A percentile compares a stretch with the other conserved stretches of the same genome.
These are phyloP conservation scores for Blastobotrys arbuscula DNA, from an alignment of 1,139 yeast species.

Conservation along the genomic window DNA sequence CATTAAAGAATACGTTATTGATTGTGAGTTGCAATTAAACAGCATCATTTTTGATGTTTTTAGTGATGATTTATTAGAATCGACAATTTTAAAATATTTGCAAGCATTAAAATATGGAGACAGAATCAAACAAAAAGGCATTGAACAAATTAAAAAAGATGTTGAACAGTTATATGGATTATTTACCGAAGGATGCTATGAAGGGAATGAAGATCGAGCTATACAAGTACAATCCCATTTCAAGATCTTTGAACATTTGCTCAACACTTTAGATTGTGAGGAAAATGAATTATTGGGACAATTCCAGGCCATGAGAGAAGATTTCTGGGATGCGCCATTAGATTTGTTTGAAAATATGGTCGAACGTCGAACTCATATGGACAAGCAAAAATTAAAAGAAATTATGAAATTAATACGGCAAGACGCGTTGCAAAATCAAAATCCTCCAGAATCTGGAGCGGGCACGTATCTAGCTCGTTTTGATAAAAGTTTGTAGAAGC, in stretches of 20 bases:
- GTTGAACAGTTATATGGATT: slow-evolving; percentile 59
- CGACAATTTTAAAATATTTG: slow-evolving; percentile 44
- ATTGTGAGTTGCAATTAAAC: slow-evolving; percentile 47
- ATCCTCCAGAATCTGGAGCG: slow-evolving; percentile 19
- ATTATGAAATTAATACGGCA: slow-evolving; percentile 32
- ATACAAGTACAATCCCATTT: slow-evolving; percentile 40
- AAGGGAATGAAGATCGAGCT: slow-evolving; percentile 21
- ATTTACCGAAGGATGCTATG: slow-evolving; percentile 47
- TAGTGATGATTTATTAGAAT: slow-evolving; percentile 48
- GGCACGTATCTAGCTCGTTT: slow-evolving; percentile 24
- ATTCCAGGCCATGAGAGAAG: slow-evolving; percentile 63
- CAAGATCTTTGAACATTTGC: slow-evolving; percentile 64
- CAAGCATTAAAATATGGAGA: slow-evolving; percentile 41
- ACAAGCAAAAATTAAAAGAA: slow-evolving; percentile 31
- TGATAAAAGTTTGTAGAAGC: too few relatives aligned
- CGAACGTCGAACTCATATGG: slow-evolving; percentile 35
- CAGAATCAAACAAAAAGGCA: slow-evolving; percentile 46
- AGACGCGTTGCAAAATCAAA: slow-evolving; percentile 29
- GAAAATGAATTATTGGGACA: slow-evolving; percentile 47
- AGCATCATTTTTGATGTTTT: slow-evolving; percentile 48
- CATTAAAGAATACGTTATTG: slow-evolving; percentile 66
- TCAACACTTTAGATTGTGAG: slow-evolving; percentile 56
- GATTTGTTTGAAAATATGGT: slow-evolving; percentile 37
- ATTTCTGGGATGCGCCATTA: slow-evolving; percentile 51
- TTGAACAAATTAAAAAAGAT: slow-evolving; percentile 60